Evolutionary conservation across 768 basidiomycete species (phyloP).

Genomic region (Austroboletus festivus): DNA sequence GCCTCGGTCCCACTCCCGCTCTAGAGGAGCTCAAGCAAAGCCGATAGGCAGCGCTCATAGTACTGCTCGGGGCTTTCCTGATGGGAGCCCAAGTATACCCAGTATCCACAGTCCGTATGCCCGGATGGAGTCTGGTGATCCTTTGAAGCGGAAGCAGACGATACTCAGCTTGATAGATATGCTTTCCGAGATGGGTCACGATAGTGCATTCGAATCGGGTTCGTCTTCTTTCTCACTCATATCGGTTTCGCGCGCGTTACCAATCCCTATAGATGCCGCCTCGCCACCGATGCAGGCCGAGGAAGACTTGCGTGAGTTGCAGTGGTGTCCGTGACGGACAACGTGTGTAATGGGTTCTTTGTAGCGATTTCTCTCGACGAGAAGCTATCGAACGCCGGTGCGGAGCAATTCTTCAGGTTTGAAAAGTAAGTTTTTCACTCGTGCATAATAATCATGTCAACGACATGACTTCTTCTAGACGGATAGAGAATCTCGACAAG

Average conservation of each 20-base stretch:
- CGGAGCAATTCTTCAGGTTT: conserved; percentile 46
- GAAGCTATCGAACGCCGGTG: conserved; percentile 47
- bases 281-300: conserved; percentile 38
- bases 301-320: conserved; percentile 41
- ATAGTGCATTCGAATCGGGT: conserved; percentile 36
- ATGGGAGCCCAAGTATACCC: conserved; percentile 24
- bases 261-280: conserved; percentile 17
- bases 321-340: background rate
- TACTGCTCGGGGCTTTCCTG: conserved; percentile 27
- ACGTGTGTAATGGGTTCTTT: conserved; percentile 9
- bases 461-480: conserved; percentile 29
- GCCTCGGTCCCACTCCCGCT: conserved; percentile 24
- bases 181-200: conserved; percentile 42
- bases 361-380: conserved; percentile 46
- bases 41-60: conserved; percentile 22
- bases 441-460: background rate
- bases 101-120: conserved; percentile 26
- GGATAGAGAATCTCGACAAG: conserved; percentile 46
- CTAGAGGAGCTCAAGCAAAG: conserved; percentile 26
- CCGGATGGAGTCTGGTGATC: conserved; percentile 27
- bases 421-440: conserved; percentile 37
- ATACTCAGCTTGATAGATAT: conserved; percentile 46
- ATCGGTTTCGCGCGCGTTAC: conserved; percentile 5
- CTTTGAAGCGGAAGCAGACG: conserved; percentile 42
- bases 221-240: conserved; percentile 9